Evolutionary conservation across 1,139 yeast species (phyloP).

Genomic region (Geotrichum restrictum): DNA sequence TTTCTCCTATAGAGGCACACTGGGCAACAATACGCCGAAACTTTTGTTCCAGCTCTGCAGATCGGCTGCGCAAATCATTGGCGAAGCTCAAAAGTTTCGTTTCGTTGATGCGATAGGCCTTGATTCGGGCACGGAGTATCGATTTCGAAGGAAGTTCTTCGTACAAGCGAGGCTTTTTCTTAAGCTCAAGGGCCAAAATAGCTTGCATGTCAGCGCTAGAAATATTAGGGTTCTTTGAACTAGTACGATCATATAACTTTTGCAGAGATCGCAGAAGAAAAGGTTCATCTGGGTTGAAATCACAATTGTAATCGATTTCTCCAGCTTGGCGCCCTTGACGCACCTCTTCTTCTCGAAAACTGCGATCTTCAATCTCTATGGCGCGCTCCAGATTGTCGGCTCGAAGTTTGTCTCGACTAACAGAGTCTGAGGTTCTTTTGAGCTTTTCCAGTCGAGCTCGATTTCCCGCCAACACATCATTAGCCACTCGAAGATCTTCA

Average conservation of each 20-base stretch:
- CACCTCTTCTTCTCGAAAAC: constrained; percentile 44
- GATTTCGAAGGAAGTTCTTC: constrained; percentile 52
- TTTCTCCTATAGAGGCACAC: constrained; percentile 80
- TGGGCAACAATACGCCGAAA: constrained; percentile 85
- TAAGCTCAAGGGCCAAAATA: constrained; percentile 4
- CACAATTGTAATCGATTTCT: constrained; percentile 44
- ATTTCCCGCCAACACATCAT: constrained; percentile 44
- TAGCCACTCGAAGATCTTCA: constrained; percentile 48
- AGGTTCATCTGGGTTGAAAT: constrained; percentile 82
- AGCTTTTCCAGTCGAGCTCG: constrained; percentile 46
- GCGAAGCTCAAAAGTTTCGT: constrained; percentile 50
- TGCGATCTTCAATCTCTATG: constrained; percentile 52
- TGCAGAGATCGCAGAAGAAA: constrained; percentile 40
- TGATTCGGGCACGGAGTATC: constrained; percentile 68
- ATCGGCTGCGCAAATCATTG: constrained; percentile 47
- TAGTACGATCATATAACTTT: not conserved
- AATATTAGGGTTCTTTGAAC: not conserved
- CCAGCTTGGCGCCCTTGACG: constrained; percentile 21
- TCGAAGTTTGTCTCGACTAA: constrained; percentile 49
- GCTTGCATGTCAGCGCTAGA: constrained; percentile 3
- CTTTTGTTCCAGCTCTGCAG: constrained; percentile 69
- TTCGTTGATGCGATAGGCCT: constrained; percentile 71
- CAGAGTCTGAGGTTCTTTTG: constrained; percentile 41
- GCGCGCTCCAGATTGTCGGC: constrained; percentile 55
- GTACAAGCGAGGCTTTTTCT: constrained; percentile 4